Base-by-base conservation (phyloP, 805 yeast species). In the Nakazawaea siamensis region DNA sequence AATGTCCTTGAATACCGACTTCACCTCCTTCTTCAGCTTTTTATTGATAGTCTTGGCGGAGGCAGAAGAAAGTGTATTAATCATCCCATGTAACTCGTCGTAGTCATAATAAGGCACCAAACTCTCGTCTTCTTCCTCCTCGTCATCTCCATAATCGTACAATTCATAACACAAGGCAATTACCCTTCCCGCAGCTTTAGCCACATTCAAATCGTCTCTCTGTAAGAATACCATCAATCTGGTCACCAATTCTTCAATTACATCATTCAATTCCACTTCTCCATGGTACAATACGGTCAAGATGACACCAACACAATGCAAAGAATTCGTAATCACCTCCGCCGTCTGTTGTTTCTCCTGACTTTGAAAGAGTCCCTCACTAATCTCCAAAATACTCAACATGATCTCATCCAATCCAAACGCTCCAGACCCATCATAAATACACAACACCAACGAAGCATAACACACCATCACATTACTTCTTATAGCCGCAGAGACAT, bases 1-100 rank as follows among this genome's bases (percentile, higher is more conserved):
- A 14, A 76, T 73, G 40, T 78, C 80, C 47, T 77, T 62, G 51
- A 77, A 74, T 1, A 78, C 62, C 1, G 83, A 69, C 41, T 73
- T 72, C 18, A 73, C 61, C 25, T 70, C 75, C 40, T 68, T 69
- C 50, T 74, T 78, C 41, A 76, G 83, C 47, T 71, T 74, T 44
- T 80, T 80, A 18, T 79, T 69, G 3, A 76, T 49, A 34, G 65
- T 71, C 39, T 76, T 76, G 4, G 77, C 60, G 0, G 81, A 70
- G 16, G 70, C 66, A 28, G 64, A 67, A 1, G 71, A 56, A 28
- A 77, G 56, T 24, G 63, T 55, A 18, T 60, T 58, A 20, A 73
- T 50, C 3, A 59, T 58, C 15, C 53, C 47, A 20, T 59, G 50
- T 8, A 76, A 46, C 18, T 67, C 68, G 32, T 66, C 75, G 21